These are phyloP conservation scores for Pseudonectria foliicola DNA, from an alignment of 2,329 filamentous ascomycete species.

Conservation along the genomic window DNA sequence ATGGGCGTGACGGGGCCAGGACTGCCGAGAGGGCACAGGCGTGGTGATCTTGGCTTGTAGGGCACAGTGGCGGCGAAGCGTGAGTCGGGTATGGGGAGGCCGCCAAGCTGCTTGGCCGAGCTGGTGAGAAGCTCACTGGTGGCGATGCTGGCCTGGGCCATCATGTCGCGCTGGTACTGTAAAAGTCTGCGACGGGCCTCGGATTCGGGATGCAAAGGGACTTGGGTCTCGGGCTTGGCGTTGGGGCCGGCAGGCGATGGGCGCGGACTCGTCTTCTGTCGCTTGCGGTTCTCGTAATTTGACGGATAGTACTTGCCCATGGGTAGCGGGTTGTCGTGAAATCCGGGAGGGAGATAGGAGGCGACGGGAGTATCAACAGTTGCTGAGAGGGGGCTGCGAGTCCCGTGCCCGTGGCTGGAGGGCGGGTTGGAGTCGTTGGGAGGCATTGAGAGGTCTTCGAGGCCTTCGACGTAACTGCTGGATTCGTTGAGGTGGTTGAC, in stretches of 20 bases:
- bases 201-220: constrained; percentile 23
- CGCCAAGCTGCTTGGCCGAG: constrained; percentile 25
- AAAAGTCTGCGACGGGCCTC: constrained; percentile 46
- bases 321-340: constrained; percentile 40
- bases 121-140: constrained; percentile 37
- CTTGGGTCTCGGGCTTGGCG: constrained; percentile 30
- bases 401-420: constrained; percentile 26
- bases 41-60: constrained; percentile 42
- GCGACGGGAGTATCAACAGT: constrained; percentile 37
- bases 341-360: constrained; percentile 44
- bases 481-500: too few relatives aligned
- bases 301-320: constrained; percentile 59
- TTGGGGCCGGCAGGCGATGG: constrained; percentile 22
- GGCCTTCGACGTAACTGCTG: too few relatives aligned
- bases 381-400: constrained; percentile 25
- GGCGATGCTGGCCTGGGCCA: constrained; percentile 47
- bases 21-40: constrained; percentile 47
- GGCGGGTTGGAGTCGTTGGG: constrained; percentile 30
- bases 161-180: constrained; percentile 56
- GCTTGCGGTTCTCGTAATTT: constrained; percentile 45
- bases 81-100: constrained; percentile 29
- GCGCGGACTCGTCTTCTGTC: constrained; percentile 14
- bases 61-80: constrained; percentile 31
- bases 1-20: constrained; percentile 57
- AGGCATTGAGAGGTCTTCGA: constrained; percentile 5